Conservation (phyloP, 1,284 basidiomycete species). For the Fomitopsis pinicola region DNA sequence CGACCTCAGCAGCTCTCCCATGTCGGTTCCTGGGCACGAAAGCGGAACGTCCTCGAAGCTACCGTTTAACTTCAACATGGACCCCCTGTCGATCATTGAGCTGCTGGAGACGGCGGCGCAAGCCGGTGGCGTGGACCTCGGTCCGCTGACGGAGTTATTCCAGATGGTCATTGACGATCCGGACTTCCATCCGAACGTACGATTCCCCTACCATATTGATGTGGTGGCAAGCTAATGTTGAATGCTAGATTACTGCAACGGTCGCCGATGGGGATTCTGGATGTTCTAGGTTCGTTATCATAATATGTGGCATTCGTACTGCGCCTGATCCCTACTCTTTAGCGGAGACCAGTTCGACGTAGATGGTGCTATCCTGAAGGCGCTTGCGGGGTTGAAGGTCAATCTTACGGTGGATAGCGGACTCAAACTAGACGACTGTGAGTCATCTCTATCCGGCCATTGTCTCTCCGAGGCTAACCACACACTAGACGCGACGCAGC, state of each 20-base stretch:
- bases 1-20: neutral
- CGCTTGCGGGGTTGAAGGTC: neutral
- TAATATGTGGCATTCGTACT: too few relatives aligned
- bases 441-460: neutral
- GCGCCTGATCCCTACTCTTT: neutral
- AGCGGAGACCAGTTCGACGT: neutral
- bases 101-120: neutral
- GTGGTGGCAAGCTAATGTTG: too few relatives aligned
- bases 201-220: neutral
- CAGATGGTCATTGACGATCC: neutral
- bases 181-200: neutral
- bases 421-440: neutral
- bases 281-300: neutral
- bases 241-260: neutral
- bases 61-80: neutral
- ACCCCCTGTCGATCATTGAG: neutral
- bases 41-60: neutral
- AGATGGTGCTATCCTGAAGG: neutral
- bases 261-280: neutral
- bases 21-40: neutral
- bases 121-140: neutral
- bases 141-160: neutral
- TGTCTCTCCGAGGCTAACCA: neutral
- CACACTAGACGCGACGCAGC: neutral
- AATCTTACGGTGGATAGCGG: neutral